phyloP scores from a whole-genome alignment of 805 yeast genomes.

The Starmerella powellii region DNA sequence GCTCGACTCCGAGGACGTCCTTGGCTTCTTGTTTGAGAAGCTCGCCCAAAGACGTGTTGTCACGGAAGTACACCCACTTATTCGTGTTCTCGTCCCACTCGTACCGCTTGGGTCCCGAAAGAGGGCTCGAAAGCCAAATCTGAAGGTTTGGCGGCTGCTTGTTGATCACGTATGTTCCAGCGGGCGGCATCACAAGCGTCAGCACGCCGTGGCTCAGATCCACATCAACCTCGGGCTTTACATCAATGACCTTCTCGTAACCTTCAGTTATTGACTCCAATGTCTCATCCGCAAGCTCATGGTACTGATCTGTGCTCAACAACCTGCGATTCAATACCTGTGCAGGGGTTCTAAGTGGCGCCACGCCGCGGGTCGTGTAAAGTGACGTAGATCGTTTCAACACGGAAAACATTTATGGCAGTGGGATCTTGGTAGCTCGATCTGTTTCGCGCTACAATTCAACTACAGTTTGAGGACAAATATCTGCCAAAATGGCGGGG shows the following conservation, averaged over 20 bases:
- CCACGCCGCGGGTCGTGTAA: background rate
- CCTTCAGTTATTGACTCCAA: slow-evolving; percentile 57
- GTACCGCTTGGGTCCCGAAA: slow-evolving; percentile 79
- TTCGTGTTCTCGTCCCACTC: slow-evolving; percentile 52
- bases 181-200: slow-evolving; percentile 54
- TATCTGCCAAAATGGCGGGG: too few species aligned
- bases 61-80: slow-evolving; percentile 71
- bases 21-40: slow-evolving; percentile 42
- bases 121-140: slow-evolving; percentile 88
- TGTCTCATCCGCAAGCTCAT: slow-evolving; percentile 49
- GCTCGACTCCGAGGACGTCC: slow-evolving; percentile 8
- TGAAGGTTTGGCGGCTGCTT: slow-evolving; percentile 97
- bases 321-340: slow-evolving; percentile 1
- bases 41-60: slow-evolving; percentile 37
- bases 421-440: too few species aligned
- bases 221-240: slow-evolving; percentile 51
- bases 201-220: slow-evolving; percentile 82
- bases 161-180: slow-evolving; percentile 83
- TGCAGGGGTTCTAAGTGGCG: background rate
- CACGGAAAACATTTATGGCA: too few species aligned
- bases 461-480: too few species aligned
- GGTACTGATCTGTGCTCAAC: slow-evolving; percentile 39
- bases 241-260: slow-evolving; percentile 56
- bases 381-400: too few species aligned
- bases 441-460: too few species aligned